These are phyloP conservation scores for Parachaetomium inaequale DNA, from an alignment of 495 filamentous ascomycete genomes.

Conservation along the genomic window DNA sequence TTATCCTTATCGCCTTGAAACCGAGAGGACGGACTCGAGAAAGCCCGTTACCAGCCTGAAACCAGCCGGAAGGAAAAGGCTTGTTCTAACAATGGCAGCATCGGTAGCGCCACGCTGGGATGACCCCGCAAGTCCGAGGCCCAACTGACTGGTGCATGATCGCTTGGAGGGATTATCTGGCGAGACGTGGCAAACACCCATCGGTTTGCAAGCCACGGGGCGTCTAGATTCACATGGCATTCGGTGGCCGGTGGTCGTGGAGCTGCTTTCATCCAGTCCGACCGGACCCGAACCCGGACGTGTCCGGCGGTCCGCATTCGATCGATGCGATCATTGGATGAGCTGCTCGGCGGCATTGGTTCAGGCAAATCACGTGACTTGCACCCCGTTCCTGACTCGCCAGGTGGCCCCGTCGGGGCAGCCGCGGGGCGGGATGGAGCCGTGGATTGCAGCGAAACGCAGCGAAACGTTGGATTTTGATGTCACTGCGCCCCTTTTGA, in stretches of 20 bases:
- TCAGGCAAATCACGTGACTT: conserved; percentile 17
- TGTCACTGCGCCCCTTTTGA: conserved; percentile 24
- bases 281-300: background rate
- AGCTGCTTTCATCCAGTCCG: no score
- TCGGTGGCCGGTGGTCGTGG: no score
- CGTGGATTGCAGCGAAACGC: conserved; percentile 14
- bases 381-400: conserved; percentile 14
- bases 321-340: background rate
- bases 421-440: conserved; percentile 19
- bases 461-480: conserved; percentile 25
- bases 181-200: background rate
- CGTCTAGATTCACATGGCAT: background rate
- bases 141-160: background rate
- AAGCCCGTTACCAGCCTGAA: conserved; percentile 1
- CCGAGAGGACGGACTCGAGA: background rate
- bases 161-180: background rate
- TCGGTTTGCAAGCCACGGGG: background rate
- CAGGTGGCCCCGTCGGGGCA: conserved; percentile 6
- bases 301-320: background rate
- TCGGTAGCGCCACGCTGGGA: background rate
- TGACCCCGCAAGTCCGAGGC: background rate
- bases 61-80: background rate
- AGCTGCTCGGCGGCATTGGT: background rate
- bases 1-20: background rate
- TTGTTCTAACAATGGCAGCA: background rate